phyloP scores from a whole-genome alignment of 768 basidiomycete species.

The Calocybe indica region DNA sequence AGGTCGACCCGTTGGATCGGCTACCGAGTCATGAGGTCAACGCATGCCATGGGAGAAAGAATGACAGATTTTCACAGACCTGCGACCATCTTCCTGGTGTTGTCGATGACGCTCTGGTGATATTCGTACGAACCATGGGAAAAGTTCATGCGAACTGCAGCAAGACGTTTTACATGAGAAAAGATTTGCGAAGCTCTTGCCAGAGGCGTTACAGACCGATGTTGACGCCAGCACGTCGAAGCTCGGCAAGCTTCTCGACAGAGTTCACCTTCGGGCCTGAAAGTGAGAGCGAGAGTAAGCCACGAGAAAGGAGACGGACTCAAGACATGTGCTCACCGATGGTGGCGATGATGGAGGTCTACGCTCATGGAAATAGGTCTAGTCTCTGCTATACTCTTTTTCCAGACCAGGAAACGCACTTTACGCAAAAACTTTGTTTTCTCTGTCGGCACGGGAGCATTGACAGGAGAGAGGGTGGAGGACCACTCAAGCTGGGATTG shows the following conservation, averaged over 20 bases:
- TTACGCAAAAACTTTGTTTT: conserved; percentile 87
- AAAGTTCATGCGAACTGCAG: conserved; percentile 99
- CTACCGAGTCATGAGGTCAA: conserved; percentile 24
- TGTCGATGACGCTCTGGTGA: conserved; percentile 98
- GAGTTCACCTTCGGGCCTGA: conserved; percentile 92
- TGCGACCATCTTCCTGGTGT: conserved; percentile 81
- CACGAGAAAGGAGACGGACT: conserved; percentile 13
- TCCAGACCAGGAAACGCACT: conserved; percentile 38
- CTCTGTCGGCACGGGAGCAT: conserved; percentile 65
- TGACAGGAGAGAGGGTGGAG: conserved; percentile 69
- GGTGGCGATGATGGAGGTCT: conserved; percentile 98
- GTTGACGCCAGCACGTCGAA: conserved; percentile 92
- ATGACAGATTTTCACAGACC: conserved; percentile 36
- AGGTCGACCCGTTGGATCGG: conserved; percentile 75
- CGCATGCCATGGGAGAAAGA: not conserved
- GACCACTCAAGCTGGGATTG: conserved; percentile 92
- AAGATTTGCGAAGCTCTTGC: not conserved
- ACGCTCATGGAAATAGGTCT: conserved; percentile 9
- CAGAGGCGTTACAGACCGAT: conserved; percentile 62
- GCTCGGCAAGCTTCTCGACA: conserved; percentile 78
- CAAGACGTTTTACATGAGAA: not conserved
- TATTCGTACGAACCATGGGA: conserved; percentile 98
- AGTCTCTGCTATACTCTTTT: not conserved
- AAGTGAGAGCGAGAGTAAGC: conserved; percentile 4
- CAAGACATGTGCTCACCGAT: conserved; percentile 54